Conservation (phyloP, 306 rosid species). For the Coriaria nepalensis region DNA sequence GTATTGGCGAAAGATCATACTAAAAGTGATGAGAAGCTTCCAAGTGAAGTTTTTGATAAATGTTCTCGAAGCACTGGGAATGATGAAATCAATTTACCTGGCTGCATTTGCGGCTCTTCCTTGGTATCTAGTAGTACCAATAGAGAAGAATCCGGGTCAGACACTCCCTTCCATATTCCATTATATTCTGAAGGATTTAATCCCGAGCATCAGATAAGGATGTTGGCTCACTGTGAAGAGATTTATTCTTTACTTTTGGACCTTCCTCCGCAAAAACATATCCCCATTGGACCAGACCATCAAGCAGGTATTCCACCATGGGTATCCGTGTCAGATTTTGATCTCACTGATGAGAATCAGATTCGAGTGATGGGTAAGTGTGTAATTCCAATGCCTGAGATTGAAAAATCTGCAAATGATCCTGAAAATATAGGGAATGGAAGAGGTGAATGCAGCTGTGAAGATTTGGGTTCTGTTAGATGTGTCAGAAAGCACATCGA, state of each 20-base stretch:
- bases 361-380: constrained; percentile 47
- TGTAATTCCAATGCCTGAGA: constrained; percentile 61
- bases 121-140: constrained; percentile 28
- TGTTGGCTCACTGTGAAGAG: constrained; percentile 44
- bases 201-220: constrained; percentile 46
- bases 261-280: constrained; percentile 54
- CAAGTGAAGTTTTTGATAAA: constrained; percentile 31
- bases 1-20: constrained; percentile 25
- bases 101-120: constrained; percentile 31
- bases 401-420: constrained; percentile 13
- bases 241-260: constrained; percentile 50
- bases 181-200: constrained; percentile 39
- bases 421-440: constrained; percentile 40
- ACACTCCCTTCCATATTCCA: constrained; percentile 29
- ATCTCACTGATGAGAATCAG: constrained; percentile 21
- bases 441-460: constrained; percentile 58
- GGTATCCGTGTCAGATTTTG: constrained; percentile 23
- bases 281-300: constrained; percentile 49
- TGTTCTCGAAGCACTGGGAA: constrained; percentile 26
- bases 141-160: constrained; percentile 28
- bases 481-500: constrained; percentile 58
- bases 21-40: constrained; percentile 30
- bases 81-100: constrained; percentile 32
- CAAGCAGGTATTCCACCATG: constrained; percentile 63
- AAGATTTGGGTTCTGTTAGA: constrained; percentile 40